Percentiles rank a stretch among this genome's conserved stretches.
These are phyloP conservation scores for Syncephalastrum monosporum DNA, from an alignment of 371 early-diverging fungal species.

Conservation along the genomic window DNA sequence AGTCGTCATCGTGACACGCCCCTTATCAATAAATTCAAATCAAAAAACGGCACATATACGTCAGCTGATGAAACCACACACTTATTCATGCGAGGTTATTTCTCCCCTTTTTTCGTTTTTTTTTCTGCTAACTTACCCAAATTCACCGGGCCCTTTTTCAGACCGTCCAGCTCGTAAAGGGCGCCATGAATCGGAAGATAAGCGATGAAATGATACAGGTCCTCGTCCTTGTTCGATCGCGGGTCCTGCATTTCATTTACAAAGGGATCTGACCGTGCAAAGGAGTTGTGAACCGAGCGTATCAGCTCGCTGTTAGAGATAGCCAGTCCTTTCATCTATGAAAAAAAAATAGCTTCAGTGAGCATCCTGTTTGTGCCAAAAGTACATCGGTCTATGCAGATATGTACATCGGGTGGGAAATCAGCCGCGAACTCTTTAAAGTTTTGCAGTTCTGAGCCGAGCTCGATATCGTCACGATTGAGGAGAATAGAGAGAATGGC, in stretches of 20 bases:
- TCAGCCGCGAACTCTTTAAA: slow-evolving; percentile 81
- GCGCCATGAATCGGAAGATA: slow-evolving; percentile 80
- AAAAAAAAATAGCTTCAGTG: not conserved
- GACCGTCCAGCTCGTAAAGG: slow-evolving; percentile 88
- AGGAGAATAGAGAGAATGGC: slow-evolving; percentile 87
- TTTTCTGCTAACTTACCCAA: slow-evolving; percentile 40
- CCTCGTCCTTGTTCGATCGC: slow-evolving; percentile 67
- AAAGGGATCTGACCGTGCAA: slow-evolving; percentile 78
- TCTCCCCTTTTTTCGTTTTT: not conserved
- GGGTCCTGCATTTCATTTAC: slow-evolving; percentile 65
- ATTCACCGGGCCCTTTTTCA: slow-evolving; percentile 70
- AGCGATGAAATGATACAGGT: slow-evolving; percentile 86
- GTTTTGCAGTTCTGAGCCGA: slow-evolving; percentile 69
- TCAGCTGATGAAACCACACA: not conserved
- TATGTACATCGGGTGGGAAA: slow-evolving; percentile 76
- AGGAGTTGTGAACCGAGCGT: slow-evolving; percentile 83
- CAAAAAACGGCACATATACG: slow-evolving; percentile 1
- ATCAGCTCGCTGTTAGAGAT: slow-evolving; percentile 81
- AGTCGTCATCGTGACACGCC: slow-evolving; percentile 59
- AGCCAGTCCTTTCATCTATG: slow-evolving; percentile 77
- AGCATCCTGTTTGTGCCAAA: not conserved
- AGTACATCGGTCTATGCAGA: not conserved
- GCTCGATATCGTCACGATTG: slow-evolving; percentile 69
- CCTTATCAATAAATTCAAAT: slow-evolving; percentile 32
- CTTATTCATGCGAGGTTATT: not conserved